Conservation (phyloP, 257 asterid genomes). For the Mitragyna speciosa region DNA sequence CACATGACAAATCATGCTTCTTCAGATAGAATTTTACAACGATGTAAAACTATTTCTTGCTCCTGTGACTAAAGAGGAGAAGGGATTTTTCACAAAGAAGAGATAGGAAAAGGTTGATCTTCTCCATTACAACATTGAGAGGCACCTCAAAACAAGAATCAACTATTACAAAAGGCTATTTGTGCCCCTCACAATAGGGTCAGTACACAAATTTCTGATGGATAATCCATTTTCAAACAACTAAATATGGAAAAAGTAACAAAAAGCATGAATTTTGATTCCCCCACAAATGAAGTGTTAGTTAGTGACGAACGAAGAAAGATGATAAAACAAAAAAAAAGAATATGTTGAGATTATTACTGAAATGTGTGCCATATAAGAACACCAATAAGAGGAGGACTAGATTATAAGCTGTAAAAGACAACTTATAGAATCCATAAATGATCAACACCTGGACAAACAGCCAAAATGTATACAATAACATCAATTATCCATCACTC, state of each 20-base stretch:
- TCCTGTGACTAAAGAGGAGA: background rate
- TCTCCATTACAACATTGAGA: background rate
- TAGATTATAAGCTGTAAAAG: background rate
- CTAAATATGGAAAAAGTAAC: background rate
- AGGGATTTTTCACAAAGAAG: background rate
- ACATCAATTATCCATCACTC: background rate
- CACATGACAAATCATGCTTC: background rate
- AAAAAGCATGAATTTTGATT: background rate
- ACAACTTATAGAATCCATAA: background rate
- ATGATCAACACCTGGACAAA: background rate
- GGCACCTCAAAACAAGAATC: background rate
- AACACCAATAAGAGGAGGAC: background rate
- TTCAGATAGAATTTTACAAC: background rate
- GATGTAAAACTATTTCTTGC: background rate
- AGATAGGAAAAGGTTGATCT: background rate
- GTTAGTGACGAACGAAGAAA: background rate
- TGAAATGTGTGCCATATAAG: background rate
- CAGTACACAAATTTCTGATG: background rate
- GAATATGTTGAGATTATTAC: too few species aligned
- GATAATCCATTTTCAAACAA: constrained; percentile 9
- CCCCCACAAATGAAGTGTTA: background rate
- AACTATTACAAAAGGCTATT: background rate
- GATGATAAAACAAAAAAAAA: background rate
- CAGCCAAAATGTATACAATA: background rate
- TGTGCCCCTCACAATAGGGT: background rate